Base-by-base conservation (phyloP, 1,139 yeast species). In the Scheffersomyces cryptocercus region DNA sequence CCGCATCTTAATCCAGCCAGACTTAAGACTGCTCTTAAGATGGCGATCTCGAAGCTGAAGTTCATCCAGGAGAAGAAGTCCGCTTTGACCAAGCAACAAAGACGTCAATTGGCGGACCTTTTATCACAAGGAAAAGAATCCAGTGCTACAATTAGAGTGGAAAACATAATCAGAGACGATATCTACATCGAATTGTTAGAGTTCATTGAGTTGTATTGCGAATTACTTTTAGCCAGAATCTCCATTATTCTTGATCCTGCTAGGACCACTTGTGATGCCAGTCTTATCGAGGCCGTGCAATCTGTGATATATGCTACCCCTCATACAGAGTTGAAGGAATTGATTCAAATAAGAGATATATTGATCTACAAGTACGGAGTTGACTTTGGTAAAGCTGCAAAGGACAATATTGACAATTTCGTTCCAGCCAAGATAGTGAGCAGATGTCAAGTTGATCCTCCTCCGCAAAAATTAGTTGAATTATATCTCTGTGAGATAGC, bases 81-180 rank as follows among this genome's bases (percentile, higher is more conserved):
- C 1, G 96, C 97, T 0, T 55, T 88, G 28, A 84, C 95, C 6
- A 90, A 89, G 62, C 95, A 87, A 55, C 88, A 83, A 51, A 72
- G 97, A 47, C 73, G 96, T 46, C 73, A 72, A 64, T 73, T 87
- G 68, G 96, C 96, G 1, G 90, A 85, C 41, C 67, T 89, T 20
- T 68, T 90, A 42, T 70, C 75, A 5, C 75, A 72, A 38, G 90
- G 91, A 5, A 88, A 88, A 59, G 93, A 88, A 51, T 84, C 85
- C 43, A 87, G 91, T 56, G 97, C 97, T 15, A 78, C 79, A 47
- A 89, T 90, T 46, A 69, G 96, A 41, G 95, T 89, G 3, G 97
- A 90, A 55, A 87, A 88, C 56, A 80, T 90, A 46, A 88, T 91
- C 26, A 77, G 93, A 30, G 95, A 88, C 54, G 97, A 91, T 59